Evolutionary conservation across 495 filamentous ascomycete species (phyloP).

Genomic region (Mytilinidion resinicola): DNA sequence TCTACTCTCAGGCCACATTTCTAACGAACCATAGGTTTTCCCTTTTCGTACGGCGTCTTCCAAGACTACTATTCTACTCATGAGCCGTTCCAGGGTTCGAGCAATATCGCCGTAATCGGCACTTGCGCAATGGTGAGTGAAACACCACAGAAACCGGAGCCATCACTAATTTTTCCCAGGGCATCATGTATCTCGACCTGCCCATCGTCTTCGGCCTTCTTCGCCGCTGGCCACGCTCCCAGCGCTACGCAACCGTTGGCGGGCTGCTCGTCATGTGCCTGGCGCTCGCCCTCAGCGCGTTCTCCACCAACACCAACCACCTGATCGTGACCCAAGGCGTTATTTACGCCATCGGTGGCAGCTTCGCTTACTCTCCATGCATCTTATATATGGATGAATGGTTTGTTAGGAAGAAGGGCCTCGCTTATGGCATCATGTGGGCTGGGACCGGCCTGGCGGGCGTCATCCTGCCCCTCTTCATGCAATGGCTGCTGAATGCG

Average conservation of each 20-base stretch:
- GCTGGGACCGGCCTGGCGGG: slow-evolving; percentile 44
- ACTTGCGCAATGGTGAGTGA: slow-evolving; percentile 41
- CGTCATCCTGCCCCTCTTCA: slow-evolving; percentile 34
- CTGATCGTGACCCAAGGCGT: slow-evolving; percentile 51
- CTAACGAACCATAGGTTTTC: slow-evolving; percentile 46
- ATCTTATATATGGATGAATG: slow-evolving; percentile 52
- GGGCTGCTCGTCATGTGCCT: slow-evolving; percentile 32
- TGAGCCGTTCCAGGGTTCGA: slow-evolving; percentile 38
- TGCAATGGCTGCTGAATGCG: slow-evolving; percentile 40
- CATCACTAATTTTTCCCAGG: slow-evolving; percentile 16
- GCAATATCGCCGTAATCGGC: slow-evolving; percentile 46
- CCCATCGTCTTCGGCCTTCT: slow-evolving; percentile 38
- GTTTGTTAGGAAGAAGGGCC: slow-evolving; percentile 47
- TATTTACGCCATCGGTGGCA: slow-evolving; percentile 46
- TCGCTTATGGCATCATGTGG: slow-evolving; percentile 54
- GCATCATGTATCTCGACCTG: slow-evolving; percentile 45
- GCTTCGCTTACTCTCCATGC: slow-evolving; percentile 43
- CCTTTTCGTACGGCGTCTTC: slow-evolving; percentile 57
- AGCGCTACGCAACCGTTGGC: slow-evolving; percentile 38
- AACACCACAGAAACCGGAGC: not conserved
- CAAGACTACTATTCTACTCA: slow-evolving; percentile 51
- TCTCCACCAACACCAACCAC: slow-evolving; percentile 40
- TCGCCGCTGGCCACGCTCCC: slow-evolving; percentile 23
- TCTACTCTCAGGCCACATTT: not conserved
- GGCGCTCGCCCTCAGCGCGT: slow-evolving; percentile 39